Conservation (phyloP, 1,284 basidiomycete genomes). For the Ustilago sp. region DNA sequence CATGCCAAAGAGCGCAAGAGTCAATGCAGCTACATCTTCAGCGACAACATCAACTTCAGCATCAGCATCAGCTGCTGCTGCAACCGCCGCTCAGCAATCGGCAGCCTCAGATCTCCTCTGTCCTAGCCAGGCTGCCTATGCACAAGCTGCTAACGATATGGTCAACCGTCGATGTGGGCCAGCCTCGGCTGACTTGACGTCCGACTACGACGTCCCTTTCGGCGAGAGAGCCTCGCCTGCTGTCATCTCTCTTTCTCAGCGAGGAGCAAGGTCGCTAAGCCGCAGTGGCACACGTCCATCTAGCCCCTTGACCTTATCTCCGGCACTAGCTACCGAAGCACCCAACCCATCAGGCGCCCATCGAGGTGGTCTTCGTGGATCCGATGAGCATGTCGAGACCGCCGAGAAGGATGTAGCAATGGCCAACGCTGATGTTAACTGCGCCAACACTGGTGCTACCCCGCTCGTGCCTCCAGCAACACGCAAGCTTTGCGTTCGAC, state of each 20-base stretch:
- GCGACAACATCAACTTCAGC: neutral
- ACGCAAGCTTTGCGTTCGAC: slow-evolving; percentile 83
- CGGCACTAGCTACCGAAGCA: slow-evolving; percentile 17
- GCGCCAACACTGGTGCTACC: slow-evolving; percentile 29
- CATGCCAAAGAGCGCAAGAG: slow-evolving; percentile 28
- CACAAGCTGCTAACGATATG: slow-evolving; percentile 26
- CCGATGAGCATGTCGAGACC: slow-evolving; percentile 42
- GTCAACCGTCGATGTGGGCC: slow-evolving; percentile 41
- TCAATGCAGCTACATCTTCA: neutral
- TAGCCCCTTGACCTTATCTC: slow-evolving; percentile 30
- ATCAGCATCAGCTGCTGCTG: neutral
- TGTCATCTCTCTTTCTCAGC: slow-evolving; percentile 44
- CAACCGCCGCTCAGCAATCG: slow-evolving; percentile 20
- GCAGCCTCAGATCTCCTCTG: slow-evolving; percentile 10
- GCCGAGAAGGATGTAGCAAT: slow-evolving; percentile 29
- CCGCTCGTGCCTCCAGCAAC: slow-evolving; percentile 52
- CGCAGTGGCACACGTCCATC: slow-evolving; percentile 30
- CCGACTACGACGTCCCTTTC: slow-evolving; percentile 45
- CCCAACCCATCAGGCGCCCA: slow-evolving; percentile 45
- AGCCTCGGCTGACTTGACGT: slow-evolving; percentile 11
- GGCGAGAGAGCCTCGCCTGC: slow-evolving; percentile 49
- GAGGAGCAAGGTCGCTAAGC: slow-evolving; percentile 31
- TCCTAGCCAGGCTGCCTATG: slow-evolving; percentile 31
- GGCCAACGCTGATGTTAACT: slow-evolving; percentile 13
- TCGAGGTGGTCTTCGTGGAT: slow-evolving; percentile 51